Evolutionary conservation across 352 stramenopile genomes (phyloP).

Genomic region (Pythium brachiatum): DNA sequence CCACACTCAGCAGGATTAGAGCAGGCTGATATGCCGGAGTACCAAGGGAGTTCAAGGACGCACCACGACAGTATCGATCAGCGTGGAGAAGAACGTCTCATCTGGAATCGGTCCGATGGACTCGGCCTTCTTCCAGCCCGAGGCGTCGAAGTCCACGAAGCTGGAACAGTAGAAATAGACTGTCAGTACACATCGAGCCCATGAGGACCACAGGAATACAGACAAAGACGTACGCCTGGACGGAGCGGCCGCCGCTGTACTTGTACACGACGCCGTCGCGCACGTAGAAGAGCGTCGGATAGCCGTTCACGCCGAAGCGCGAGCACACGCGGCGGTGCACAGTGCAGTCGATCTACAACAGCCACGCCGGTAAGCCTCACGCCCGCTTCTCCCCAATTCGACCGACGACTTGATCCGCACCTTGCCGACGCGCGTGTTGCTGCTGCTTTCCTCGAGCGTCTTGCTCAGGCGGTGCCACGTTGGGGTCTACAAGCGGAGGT

Average conservation of each 20-base stretch:
- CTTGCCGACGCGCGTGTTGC: constrained; percentile 58
- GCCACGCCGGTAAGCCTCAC: not conserved
- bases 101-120: constrained; percentile 32
- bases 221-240: constrained; percentile 47
- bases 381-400: not conserved
- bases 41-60: not conserved
- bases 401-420: constrained; percentile 19
- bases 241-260: constrained; percentile 66
- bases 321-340: constrained; percentile 80
- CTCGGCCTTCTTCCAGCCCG: constrained; percentile 30
- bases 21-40: too few species aligned
- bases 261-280: constrained; percentile 73
- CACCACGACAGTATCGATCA: constrained; percentile 25
- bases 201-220: not conserved
- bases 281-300: constrained; percentile 77
- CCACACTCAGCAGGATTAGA: not conserved
- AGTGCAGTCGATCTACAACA: constrained; percentile 49
- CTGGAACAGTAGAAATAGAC: too few species aligned
- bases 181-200: too few species aligned
- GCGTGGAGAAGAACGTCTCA: constrained; percentile 29
- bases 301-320: constrained; percentile 78
- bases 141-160: constrained; percentile 31
- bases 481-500: constrained; percentile 21
- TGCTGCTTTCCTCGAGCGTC: constrained; percentile 58
- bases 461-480: constrained; percentile 81